Evolutionary conservation across 768 basidiomycete species (phyloP).

Genomic region (Clitopilus hobsonii): DNA sequence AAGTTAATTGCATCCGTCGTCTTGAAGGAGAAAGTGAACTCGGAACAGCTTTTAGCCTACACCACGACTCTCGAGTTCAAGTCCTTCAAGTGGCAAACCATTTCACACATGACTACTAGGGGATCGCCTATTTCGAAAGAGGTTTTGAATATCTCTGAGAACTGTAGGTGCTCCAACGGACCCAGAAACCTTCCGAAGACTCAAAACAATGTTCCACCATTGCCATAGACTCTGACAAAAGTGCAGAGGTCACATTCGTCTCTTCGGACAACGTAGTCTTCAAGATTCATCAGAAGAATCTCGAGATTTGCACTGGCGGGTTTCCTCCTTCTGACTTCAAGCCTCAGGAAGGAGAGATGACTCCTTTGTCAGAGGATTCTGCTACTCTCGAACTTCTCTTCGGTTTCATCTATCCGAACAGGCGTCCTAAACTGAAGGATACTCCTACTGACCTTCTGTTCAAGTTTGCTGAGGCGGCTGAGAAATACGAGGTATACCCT

Average conservation of each 20-base stretch:
- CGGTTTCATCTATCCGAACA: constrained; percentile 20
- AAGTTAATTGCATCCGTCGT: too few relatives aligned
- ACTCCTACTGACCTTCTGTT: constrained; percentile 12
- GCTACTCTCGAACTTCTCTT: constrained; percentile 21
- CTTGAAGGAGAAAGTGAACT: too few relatives aligned
- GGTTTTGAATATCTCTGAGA: too few relatives aligned
- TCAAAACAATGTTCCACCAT: too few relatives aligned
- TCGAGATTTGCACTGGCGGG: constrained; percentile 17
- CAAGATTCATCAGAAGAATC: constrained; percentile 16
- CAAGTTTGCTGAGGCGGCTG: constrained; percentile 22
- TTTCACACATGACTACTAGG: too few relatives aligned
- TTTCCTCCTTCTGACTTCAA: constrained; percentile 17
- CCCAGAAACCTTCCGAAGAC: too few relatives aligned
- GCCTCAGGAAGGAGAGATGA: constrained; percentile 9
- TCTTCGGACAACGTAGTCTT: constrained; percentile 19
- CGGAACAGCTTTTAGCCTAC: too few relatives aligned
- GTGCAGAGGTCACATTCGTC: constrained; percentile 16
- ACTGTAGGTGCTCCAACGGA: too few relatives aligned
- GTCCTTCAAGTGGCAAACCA: too few relatives aligned
- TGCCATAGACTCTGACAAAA: too few relatives aligned
- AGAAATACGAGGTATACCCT: constrained; percentile 26
- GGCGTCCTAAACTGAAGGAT: constrained; percentile 15
- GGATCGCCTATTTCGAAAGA: too few relatives aligned
- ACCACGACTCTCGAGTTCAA: too few relatives aligned
- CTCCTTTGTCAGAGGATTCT: constrained; percentile 17